phyloP scores from a whole-genome alignment of 345 rosid species.

The Aegle marmelos region DNA sequence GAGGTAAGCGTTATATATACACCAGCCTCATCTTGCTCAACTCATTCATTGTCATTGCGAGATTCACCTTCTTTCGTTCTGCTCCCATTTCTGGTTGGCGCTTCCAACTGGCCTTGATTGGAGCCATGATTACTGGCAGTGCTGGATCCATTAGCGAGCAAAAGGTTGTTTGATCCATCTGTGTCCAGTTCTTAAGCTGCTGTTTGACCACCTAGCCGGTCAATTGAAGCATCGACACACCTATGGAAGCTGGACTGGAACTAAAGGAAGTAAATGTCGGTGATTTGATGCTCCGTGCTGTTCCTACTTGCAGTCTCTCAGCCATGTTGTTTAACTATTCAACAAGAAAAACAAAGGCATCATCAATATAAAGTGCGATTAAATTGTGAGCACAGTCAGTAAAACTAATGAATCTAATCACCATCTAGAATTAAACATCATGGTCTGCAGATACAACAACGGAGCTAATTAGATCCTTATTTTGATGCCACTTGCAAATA shows the following conservation, averaged over 20 bases:
- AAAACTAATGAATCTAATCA: not conserved
- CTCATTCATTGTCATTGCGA: conserved; percentile 73
- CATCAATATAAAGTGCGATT: conserved; percentile 19
- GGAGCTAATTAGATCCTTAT: not conserved
- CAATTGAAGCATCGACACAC: conserved; percentile 41
- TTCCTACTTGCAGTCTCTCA: conserved; percentile 77
- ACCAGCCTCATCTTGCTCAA: conserved; percentile 96
- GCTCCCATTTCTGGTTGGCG: conserved; percentile 54
- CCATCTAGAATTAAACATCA: not conserved
- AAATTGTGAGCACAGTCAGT: not conserved
- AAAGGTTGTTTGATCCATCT: conserved; percentile 36
- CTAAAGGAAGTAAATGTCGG: conserved; percentile 54
- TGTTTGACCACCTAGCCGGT: conserved; percentile 38
- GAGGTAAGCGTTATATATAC: conserved; percentile 91
- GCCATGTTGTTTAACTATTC: conserved; percentile 83
- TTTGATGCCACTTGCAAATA: not conserved
- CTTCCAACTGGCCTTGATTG: conserved; percentile 58
- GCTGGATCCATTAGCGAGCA: conserved; percentile 54
- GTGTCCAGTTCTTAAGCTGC: conserved; percentile 42
- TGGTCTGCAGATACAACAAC: not conserved
- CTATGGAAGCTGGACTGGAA: conserved; percentile 50
- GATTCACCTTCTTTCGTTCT: conserved; percentile 61
- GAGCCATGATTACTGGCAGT: conserved; percentile 40
- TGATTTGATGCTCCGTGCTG: conserved; percentile 46
- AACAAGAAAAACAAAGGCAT: conserved; percentile 7